These are phyloP conservation scores for Leishmania guyanensis DNA, from an alignment of 208 protist species.

Conservation along the genomic window DNA sequence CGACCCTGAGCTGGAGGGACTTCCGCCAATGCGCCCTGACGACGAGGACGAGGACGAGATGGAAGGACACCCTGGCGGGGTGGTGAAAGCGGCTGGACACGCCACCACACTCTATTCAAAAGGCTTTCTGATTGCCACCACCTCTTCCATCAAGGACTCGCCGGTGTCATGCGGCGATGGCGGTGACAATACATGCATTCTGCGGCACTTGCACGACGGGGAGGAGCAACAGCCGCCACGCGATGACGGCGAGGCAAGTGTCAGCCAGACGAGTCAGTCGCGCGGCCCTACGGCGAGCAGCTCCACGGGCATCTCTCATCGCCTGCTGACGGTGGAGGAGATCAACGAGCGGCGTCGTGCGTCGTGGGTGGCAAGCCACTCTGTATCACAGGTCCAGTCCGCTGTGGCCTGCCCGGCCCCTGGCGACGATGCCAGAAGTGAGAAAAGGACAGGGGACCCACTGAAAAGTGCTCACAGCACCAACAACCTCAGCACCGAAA, in stretches of 20 bases:
- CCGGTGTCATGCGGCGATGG: not conserved
- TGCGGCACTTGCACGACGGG: constrained; percentile 13
- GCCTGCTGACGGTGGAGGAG: constrained; percentile 26
- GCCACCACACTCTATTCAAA: constrained; percentile 25
- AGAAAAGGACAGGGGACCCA: not conserved
- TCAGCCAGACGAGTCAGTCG: constrained; percentile 14
- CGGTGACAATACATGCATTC: not conserved
- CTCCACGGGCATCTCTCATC: constrained; percentile 26
- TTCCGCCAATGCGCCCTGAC: constrained; percentile 22
- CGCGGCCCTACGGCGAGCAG: constrained; percentile 15
- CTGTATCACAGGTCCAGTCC: constrained; percentile 6
- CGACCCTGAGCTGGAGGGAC: constrained; percentile 38
- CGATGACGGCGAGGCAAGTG: not conserved
- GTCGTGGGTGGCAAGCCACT: constrained; percentile 13
- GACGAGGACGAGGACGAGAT: constrained; percentile 3
- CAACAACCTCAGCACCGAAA: constrained; percentile 24
- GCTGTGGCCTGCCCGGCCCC: not conserved
- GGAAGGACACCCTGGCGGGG: not conserved
- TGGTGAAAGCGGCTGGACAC: not conserved
- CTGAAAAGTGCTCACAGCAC: not conserved
- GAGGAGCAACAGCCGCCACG: constrained; percentile 12
- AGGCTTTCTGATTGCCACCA: constrained; percentile 24
- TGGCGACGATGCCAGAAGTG: not conserved
- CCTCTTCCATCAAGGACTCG: constrained; percentile 1
- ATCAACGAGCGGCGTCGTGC: constrained; percentile 21